phyloP scores from a whole-genome alignment of 305 asterid species.

The Plantago lanceolata region DNA sequence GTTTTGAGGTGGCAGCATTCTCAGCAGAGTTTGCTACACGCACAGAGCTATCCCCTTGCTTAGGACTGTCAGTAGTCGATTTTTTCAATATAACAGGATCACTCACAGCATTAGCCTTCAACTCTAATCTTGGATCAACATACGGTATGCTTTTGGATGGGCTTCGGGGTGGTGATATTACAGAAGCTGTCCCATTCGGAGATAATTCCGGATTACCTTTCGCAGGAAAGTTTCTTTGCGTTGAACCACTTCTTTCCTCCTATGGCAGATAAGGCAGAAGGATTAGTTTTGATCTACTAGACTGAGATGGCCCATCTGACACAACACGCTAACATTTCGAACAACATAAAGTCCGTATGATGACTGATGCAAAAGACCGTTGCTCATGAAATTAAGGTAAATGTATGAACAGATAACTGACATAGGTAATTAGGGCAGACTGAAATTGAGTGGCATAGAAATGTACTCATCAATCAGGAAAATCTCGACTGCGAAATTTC shows the following conservation, averaged over 20 bases:
- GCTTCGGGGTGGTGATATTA: slow-evolving; percentile 42
- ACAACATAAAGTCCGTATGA: not conserved
- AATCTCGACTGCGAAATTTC: no score
- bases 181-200: slow-evolving; percentile 28
- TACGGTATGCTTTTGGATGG: slow-evolving; percentile 38
- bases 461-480: not conserved
- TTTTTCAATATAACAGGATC: slow-evolving; percentile 35
- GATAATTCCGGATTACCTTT: slow-evolving; percentile 35
- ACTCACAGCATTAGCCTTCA: slow-evolving; percentile 29
- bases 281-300: slow-evolving; percentile 5
- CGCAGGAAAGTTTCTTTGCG: slow-evolving; percentile 26
- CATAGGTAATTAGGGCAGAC: not conserved
- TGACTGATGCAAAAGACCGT: not conserved
- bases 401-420: not conserved
- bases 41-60: slow-evolving; percentile 36
- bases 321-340: not conserved
- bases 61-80: slow-evolving; percentile 39
- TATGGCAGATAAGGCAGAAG: slow-evolving; percentile 32
- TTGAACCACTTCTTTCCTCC: slow-evolving; percentile 47
- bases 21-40: slow-evolving; percentile 30
- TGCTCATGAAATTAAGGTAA: not conserved
- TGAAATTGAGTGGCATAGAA: not conserved
- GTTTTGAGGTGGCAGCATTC: slow-evolving; percentile 33
- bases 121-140: slow-evolving; percentile 31
- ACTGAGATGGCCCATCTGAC: not conserved